A percentile compares a stretch with the other conserved stretches of the same genome.
Evolutionary conservation across 768 basidiomycete genomes (phyloP).

Genomic region (Dioszegia hungarica): DNA sequence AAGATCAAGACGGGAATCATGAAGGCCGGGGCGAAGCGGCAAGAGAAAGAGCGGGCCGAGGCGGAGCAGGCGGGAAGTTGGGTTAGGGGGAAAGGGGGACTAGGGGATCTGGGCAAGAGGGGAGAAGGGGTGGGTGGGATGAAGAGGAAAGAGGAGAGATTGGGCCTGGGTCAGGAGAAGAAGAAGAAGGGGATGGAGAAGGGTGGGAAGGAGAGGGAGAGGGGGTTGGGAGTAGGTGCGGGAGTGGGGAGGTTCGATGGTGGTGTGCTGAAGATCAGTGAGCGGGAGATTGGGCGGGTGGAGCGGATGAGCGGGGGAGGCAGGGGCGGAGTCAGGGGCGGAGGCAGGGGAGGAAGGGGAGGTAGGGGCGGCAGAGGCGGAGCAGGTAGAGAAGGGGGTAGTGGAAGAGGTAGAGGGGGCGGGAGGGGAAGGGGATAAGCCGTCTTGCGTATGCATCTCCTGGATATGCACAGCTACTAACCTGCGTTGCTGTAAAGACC

Average conservation of each 20-base stretch:
- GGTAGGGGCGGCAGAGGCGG: not conserved
- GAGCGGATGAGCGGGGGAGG: not conserved
- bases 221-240: conserved; percentile 36
- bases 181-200: conserved; percentile 40
- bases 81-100: conserved; percentile 32
- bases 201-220: conserved; percentile 23
- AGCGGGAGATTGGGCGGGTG: conserved; percentile 42
- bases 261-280: conserved; percentile 44
- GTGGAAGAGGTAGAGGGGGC: not conserved
- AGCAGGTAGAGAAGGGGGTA: not conserved
- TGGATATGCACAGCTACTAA: not conserved
- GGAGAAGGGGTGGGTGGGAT: conserved; percentile 18
- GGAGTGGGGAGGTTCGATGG: conserved; percentile 45
- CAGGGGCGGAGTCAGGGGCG: not conserved
- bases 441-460: not conserved
- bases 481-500: too few species aligned
- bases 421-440: not conserved
- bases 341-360: not conserved
- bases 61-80: conserved; percentile 36
- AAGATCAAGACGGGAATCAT: conserved; percentile 44
- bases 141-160: conserved; percentile 20
- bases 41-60: conserved; percentile 28
- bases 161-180: conserved; percentile 23
- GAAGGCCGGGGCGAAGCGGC: conserved; percentile 27
- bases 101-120: conserved; percentile 22